Percentiles rank a stretch among this genome's conserved stretches.
phyloP scores from a whole-genome alignment of 2,329 filamentous ascomycete genomes.

The Fusarium algeriense region DNA sequence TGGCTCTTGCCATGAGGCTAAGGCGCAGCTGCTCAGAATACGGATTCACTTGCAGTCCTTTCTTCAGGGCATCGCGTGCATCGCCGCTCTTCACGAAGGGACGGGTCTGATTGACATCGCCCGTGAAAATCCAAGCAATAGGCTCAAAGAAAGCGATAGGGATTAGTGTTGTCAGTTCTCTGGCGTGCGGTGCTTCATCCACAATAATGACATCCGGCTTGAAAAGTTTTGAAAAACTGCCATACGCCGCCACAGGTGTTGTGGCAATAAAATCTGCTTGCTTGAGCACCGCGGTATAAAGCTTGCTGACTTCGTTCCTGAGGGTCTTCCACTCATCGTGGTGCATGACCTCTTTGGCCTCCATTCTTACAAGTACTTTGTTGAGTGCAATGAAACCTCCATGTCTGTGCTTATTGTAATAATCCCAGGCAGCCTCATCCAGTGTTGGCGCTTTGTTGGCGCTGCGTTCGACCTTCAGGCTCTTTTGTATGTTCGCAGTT shows the following conservation, averaged over 20 bases:
- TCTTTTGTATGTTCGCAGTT: slow-evolving; percentile 42
- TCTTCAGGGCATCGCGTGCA: slow-evolving; percentile 19
- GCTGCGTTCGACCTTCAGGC: slow-evolving; percentile 26
- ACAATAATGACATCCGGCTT: slow-evolving; percentile 88
- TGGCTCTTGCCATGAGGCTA: slow-evolving; percentile 57
- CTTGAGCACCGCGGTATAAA: slow-evolving; percentile 56
- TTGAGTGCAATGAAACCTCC: slow-evolving; percentile 53
- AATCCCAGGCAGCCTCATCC: slow-evolving; percentile 59
- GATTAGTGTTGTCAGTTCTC: slow-evolving; percentile 61
- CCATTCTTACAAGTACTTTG: slow-evolving; percentile 52
- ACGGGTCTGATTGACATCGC: slow-evolving; percentile 59
- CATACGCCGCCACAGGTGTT: slow-evolving; percentile 59
- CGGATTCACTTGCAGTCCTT: slow-evolving; percentile 49
- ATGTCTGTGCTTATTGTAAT: slow-evolving; percentile 52
- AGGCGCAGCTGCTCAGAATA: slow-evolving; percentile 50
- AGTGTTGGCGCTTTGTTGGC: slow-evolving; percentile 53
- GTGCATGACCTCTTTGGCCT: slow-evolving; percentile 43
- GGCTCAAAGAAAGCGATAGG: slow-evolving; percentile 59
- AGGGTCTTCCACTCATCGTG: slow-evolving; percentile 49
- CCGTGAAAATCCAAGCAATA: slow-evolving; percentile 59
- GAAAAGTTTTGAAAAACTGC: slow-evolving; percentile 64
- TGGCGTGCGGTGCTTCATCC: slow-evolving; percentile 71
- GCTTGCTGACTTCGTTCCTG: slow-evolving; percentile 48
- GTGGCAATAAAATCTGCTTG: slow-evolving; percentile 60
- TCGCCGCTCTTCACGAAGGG: slow-evolving; percentile 55